Percentiles rank a stretch among this genome's conserved stretches.
phyloP scores from a whole-genome alignment of 805 yeast genomes.

The Barnettozyma californica region DNA sequence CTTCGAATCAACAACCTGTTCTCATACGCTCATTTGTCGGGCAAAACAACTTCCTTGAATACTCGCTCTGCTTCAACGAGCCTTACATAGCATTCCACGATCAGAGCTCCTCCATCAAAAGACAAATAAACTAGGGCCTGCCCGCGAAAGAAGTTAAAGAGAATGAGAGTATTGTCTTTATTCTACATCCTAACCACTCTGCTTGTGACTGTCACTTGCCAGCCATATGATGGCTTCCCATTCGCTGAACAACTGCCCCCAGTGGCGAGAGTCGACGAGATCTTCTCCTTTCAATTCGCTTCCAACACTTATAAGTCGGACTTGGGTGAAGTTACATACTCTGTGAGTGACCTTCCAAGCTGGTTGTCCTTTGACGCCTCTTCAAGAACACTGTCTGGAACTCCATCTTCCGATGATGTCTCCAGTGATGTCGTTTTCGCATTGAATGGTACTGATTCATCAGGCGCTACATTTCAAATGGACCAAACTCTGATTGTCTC shows the following conservation, averaged over 20 bases:
- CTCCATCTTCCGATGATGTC: constrained; percentile 45
- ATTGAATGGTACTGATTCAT: constrained; percentile 63
- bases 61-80: neutral
- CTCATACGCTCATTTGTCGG: neutral
- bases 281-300: constrained; percentile 62
- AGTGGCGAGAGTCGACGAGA: constrained; percentile 66
- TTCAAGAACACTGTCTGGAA: constrained; percentile 63
- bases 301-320: constrained; percentile 58
- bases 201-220: constrained; percentile 24
- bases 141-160: neutral
- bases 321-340: constrained; percentile 44
- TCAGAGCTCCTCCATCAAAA: neutral
- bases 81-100: neutral
- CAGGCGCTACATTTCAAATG: constrained; percentile 33
- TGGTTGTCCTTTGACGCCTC: constrained; percentile 74
- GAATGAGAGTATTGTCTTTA: neutral
- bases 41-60: neutral
- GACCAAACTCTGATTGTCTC: constrained; percentile 60
- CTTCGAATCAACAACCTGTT: neutral
- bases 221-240: constrained; percentile 67
- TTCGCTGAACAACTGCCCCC: constrained; percentile 80
- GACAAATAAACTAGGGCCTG: neutral
- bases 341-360: constrained; percentile 54
- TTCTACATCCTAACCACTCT: neutral
- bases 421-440: constrained; percentile 44